Evolutionary conservation across 805 yeast genomes (phyloP).

Genomic region (Kodamaea kaohsiungensis): DNA sequence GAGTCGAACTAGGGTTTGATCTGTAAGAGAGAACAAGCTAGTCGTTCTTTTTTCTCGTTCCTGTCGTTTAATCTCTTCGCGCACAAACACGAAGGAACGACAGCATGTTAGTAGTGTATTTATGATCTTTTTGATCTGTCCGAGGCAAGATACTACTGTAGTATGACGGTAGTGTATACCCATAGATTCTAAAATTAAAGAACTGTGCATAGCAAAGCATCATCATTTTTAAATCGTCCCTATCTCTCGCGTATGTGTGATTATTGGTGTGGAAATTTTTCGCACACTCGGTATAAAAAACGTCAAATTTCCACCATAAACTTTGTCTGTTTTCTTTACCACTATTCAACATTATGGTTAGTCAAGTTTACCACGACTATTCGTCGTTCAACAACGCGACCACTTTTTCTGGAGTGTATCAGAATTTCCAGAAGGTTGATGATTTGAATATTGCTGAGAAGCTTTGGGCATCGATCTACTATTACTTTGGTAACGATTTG

Average conservation of each 20-base stretch:
- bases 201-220: no score
- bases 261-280: neutral
- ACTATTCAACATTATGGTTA: constrained; percentile 12
- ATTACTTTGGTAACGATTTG: constrained; percentile 81
- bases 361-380: constrained; percentile 29
- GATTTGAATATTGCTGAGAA: constrained; percentile 57
- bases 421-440: constrained; percentile 25
- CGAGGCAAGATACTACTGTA: neutral
- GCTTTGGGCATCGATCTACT: constrained; percentile 88
- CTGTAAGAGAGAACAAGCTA: neutral
- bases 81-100: neutral
- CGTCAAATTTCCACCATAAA: neutral
- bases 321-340: neutral
- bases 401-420: constrained; percentile 23
- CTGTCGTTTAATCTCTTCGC: constrained; percentile 5
- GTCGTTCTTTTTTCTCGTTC: neutral
- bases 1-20: no score
- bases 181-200: neutral
- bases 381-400: constrained; percentile 28
- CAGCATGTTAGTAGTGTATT: neutral
- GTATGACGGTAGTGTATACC: neutral
- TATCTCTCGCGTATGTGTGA: neutral
- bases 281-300: neutral
- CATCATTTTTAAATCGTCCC: neutral
- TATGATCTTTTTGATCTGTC: neutral